Conservation (phyloP, 2,329 filamentous ascomycete genomes). For the Aspergillus proliferans region DNA sequence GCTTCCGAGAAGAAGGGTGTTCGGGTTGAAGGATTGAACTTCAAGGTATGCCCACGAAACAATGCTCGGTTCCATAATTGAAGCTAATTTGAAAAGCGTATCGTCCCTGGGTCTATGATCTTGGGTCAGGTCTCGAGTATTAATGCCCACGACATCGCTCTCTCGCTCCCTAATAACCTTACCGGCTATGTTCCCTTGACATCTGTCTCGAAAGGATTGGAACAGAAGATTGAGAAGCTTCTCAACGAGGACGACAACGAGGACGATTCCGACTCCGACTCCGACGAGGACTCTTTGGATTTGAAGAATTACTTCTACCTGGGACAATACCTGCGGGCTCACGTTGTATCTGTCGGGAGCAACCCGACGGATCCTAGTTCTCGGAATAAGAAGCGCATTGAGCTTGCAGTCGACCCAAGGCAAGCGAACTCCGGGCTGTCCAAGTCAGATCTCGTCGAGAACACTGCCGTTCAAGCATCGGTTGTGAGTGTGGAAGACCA, state of each 20-base stretch:
- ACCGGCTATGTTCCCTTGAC: conserved; percentile 84
- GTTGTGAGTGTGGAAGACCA: conserved; percentile 93
- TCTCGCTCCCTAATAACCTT: conserved; percentile 88
- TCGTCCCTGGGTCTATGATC: conserved; percentile 78
- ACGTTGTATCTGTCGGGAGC: conserved; percentile 71
- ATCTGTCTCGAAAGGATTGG: conserved; percentile 78
- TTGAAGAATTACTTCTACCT: conserved; percentile 68
- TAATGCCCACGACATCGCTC: conserved; percentile 67
- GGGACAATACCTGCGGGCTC: conserved; percentile 83
- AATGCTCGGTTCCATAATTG: neutral
- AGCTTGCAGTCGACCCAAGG: conserved; percentile 75
- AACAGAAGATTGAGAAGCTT: conserved; percentile 63
- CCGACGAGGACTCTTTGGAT: conserved; percentile 56
- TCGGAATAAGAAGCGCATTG: conserved; percentile 73
- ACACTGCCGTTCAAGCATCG: conserved; percentile 78
- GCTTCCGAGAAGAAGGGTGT: conserved; percentile 49
- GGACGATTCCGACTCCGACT: conserved; percentile 49
- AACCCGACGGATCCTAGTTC: conserved; percentile 42
- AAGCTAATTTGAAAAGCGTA: conserved; percentile 53
- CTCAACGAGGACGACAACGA: conserved; percentile 55
- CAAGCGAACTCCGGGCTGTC: conserved; percentile 71
- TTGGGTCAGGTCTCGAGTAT: conserved; percentile 82
- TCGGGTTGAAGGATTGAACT: conserved; percentile 80
- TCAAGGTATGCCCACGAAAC: conserved; percentile 58
- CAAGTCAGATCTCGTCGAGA: conserved; percentile 65